Evolutionary conservation across 441 rosid species (phyloP).

Genomic region (Macaranga tanarius): DNA sequence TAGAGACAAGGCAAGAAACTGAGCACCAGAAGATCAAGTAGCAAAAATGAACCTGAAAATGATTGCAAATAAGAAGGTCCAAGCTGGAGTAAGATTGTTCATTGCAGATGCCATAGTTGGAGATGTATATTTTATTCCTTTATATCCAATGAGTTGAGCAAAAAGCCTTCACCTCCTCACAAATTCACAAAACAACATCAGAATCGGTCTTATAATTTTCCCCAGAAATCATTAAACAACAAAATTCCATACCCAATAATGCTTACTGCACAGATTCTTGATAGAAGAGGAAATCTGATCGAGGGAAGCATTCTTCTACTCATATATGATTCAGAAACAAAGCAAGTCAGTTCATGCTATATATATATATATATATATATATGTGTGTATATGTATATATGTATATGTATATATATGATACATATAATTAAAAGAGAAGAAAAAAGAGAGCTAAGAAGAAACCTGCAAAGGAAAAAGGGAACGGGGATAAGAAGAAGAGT

Average conservation of each 20-base stretch:
- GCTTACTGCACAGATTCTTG: slow-evolving; percentile 38
- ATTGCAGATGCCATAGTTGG: slow-evolving; percentile 57
- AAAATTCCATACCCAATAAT: slow-evolving; percentile 33
- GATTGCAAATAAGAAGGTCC: slow-evolving; percentile 53
- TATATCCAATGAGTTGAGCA: slow-evolving; percentile 32
- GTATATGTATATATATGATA: too few relatives aligned
- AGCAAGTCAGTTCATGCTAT: background rate
- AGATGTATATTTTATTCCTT: slow-evolving; percentile 48
- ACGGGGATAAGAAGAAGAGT: slow-evolving; percentile 38
- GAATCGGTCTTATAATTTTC: background rate
- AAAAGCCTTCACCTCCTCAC: slow-evolving; percentile 25
- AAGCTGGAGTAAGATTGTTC: slow-evolving; percentile 47
- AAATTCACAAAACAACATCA: background rate
- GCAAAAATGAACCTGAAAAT: slow-evolving; percentile 46
- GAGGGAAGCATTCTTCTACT: slow-evolving; percentile 15
- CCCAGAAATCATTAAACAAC: too few relatives aligned
- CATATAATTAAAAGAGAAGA: background rate
- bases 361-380: too few relatives aligned
- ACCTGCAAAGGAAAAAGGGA: slow-evolving; percentile 24
- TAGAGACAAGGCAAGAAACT: too few relatives aligned
- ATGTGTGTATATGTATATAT: too few relatives aligned
- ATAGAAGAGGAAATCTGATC: slow-evolving; percentile 31
- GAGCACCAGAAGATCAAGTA: background rate
- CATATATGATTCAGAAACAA: slow-evolving; percentile 3
- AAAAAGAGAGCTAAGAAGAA: background rate